Base-by-base conservation (phyloP, 2,329 filamentous ascomycete species). In the Exophiala dermatitidis region DNA sequence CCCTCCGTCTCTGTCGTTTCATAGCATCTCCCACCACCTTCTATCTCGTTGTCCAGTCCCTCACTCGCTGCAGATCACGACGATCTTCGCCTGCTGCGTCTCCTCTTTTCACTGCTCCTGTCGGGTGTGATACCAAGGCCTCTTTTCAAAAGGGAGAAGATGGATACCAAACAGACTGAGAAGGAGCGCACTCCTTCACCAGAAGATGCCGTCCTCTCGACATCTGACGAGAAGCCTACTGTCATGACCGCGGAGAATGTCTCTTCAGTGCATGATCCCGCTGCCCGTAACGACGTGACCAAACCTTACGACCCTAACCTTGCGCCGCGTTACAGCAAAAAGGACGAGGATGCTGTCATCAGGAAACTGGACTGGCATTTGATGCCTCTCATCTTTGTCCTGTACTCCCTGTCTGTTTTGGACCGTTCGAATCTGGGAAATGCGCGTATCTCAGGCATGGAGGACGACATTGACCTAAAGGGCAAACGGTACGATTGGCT, bases 351-450 rank as follows among this genome's bases (percentile, higher is more conserved):
- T 41, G 52, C 40, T 28, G 58, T 60, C 33, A 54, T 60, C 12
- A 53, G 56, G 36, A 59, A 57, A 44, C 51, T 59, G 31, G 60
- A 63, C 49, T 61, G 56, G 52, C 58, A 60, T 46, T 41, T 63
- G n/a, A 56, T 63, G 53, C 60, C 58, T n/a, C 37, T 60, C n/a
- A 55, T 60, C 38, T 59, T 60, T 30, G 48, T 59, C 10, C 53
- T 60, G 19, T 60, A 60, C 46, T 54, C 49, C 26, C 44, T 60
- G 30, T 59, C 56, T n/a, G 74, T 75, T 52, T 65, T 78, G 10
- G 76, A 78, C 60, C 69, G 75, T 45, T 74, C 72, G 32, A 79
- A 79, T 56, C 74, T 77, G 46, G 74, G 76, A 48, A 80, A 80
- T 70, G 77, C 77, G 1, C 69, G 72, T 57, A 77, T 78, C 42